These are phyloP conservation scores for Papiliotrema fonsecae DNA, from an alignment of 1,284 basidiomycete species.

Conservation along the genomic window DNA sequence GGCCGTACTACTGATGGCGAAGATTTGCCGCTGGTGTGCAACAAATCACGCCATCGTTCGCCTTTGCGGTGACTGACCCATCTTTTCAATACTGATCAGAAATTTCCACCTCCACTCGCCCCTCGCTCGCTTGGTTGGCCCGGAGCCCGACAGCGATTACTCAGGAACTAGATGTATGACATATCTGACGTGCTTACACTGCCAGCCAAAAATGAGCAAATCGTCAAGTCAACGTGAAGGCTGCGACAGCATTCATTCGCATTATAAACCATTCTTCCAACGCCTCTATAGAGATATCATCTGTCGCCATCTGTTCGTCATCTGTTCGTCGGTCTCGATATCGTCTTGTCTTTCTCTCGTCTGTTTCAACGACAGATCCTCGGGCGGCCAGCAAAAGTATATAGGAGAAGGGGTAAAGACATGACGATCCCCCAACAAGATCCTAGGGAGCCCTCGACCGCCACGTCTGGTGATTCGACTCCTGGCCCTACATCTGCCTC, in stretches of 20 bases:
- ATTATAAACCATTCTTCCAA: too few relatives aligned
- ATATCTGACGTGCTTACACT: neutral
- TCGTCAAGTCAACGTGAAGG: neutral
- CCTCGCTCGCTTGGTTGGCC: neutral
- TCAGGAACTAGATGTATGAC: neutral
- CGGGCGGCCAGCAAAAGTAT: neutral
- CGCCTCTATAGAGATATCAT: too few relatives aligned
- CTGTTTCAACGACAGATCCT: neutral
- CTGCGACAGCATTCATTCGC: too few relatives aligned
- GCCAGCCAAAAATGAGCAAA: neutral
- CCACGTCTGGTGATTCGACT: neutral
- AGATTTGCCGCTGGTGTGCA: neutral
- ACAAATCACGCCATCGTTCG: constrained; percentile 2
- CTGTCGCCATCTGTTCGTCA: constrained; percentile 2
- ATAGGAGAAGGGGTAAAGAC: neutral
- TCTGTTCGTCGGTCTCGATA: neutral
- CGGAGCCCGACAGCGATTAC: neutral
- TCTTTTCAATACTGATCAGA: neutral
- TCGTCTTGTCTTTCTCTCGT: neutral
- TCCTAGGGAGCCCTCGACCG: neutral
- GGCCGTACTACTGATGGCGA: too few relatives aligned
- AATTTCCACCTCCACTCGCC: neutral
- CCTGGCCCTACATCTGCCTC: neutral
- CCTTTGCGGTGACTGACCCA: neutral
- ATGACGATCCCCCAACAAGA: neutral